A percentile compares a stretch with the other conserved stretches of the same genome.
These are phyloP conservation scores for Solanum chiquidenum DNA, from an alignment of 257 asterid species.

Conservation along the genomic window DNA sequence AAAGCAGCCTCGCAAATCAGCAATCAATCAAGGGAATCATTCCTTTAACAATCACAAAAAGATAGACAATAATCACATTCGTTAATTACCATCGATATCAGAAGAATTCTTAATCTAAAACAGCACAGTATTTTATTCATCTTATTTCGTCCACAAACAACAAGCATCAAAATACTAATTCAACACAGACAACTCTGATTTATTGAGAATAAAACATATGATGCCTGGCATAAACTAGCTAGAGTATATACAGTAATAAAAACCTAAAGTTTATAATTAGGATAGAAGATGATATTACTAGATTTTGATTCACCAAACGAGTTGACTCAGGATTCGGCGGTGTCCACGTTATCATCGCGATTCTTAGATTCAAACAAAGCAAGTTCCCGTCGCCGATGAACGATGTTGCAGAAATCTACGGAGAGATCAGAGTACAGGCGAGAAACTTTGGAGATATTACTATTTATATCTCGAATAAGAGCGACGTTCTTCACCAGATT, in stretches of 20 bases:
- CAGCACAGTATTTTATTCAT: not conserved
- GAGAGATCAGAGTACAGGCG: slow-evolving; percentile 50
- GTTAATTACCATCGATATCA: not conserved
- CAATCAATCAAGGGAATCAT: slow-evolving; percentile 6
- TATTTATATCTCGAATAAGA: slow-evolving; percentile 51
- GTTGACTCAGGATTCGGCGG: slow-evolving; percentile 4
- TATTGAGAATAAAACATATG: not conserved
- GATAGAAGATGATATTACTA: not conserved
- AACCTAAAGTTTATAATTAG: not conserved
- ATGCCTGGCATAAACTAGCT: not conserved
- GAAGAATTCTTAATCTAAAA: not conserved
- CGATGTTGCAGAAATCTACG: slow-evolving; percentile 27
- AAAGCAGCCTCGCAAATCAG: slow-evolving; percentile 18
- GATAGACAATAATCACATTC: slow-evolving; percentile 1
- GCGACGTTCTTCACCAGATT: slow-evolving; percentile 47
- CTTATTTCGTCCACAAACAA: not conserved
- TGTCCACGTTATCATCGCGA: not conserved
- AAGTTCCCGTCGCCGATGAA: slow-evolving; percentile 20
- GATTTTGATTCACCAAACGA: not conserved
- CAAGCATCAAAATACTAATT: not conserved
- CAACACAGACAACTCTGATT: not conserved
- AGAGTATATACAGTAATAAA: not conserved
- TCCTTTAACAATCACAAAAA: slow-evolving; percentile 7
- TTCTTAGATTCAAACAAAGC: not conserved
- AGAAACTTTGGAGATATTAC: slow-evolving; percentile 41